phyloP scores from a whole-genome alignment of 495 filamentous ascomycete genomes.

The Neurospora sp. region DNA sequence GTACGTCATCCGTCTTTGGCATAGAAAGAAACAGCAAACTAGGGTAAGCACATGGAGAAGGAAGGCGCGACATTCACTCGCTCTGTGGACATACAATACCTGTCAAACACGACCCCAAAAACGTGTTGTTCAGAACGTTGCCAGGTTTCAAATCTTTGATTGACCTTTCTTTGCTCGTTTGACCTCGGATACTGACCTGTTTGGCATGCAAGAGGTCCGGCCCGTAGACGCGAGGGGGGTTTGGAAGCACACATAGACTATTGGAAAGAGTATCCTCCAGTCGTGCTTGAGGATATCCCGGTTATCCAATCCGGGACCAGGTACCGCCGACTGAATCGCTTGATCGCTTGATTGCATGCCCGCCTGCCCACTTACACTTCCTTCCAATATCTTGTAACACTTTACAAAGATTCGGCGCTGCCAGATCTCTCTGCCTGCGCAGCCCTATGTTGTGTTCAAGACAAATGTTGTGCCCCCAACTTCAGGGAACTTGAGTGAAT shows the following conservation, averaged over 20 bases:
- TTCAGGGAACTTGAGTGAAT: background rate
- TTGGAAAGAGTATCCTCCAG: background rate
- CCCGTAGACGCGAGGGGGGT: background rate
- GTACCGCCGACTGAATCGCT: too few relatives aligned
- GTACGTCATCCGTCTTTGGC: background rate
- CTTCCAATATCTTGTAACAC: too few relatives aligned
- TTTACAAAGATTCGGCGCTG: background rate
- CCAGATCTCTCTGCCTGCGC: background rate
- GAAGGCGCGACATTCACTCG: background rate
- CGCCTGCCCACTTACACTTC: too few relatives aligned
- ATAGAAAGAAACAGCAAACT: background rate
- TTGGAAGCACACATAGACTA: background rate
- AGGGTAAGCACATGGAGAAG: background rate
- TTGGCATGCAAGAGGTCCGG: background rate
- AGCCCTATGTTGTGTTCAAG: background rate
- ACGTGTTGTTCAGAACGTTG: too few relatives aligned
- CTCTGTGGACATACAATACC: too few relatives aligned
- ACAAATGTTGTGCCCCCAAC: background rate
- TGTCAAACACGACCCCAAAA: too few relatives aligned
- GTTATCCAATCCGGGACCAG: too few relatives aligned
- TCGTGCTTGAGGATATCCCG: background rate
- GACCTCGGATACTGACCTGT: background rate
- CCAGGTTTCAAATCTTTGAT: background rate
- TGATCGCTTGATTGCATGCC: too few relatives aligned
- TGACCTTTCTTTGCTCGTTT: background rate